Evolutionary conservation across 2,329 filamentous ascomycete species (phyloP).

Genomic region (Fusarium sp.): DNA sequence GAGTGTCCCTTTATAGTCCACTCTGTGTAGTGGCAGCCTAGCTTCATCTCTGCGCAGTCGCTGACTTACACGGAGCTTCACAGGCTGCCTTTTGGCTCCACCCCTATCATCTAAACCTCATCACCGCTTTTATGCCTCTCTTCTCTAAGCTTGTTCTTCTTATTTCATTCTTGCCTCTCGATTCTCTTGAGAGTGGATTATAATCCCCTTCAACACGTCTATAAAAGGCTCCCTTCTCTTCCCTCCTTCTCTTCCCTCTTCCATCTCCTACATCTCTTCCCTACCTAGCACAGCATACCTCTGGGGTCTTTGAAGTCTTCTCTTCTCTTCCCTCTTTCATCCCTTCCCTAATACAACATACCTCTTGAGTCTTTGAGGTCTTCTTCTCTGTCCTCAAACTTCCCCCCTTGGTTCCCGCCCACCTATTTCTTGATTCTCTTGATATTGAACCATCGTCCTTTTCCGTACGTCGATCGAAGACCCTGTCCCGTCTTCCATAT

Average conservation of each 20-base stretch:
- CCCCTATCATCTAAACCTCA: slow-evolving; percentile 7
- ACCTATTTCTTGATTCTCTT: not conserved
- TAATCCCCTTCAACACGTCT: not conserved
- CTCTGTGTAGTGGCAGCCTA: not conserved
- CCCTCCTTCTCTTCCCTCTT: not conserved
- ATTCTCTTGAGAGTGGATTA: slow-evolving; percentile 4
- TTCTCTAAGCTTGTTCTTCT: not conserved
- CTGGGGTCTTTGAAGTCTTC: not conserved
- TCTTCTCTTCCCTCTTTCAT: not conserved
- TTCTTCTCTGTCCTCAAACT: no score
- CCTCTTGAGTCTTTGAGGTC: no score
- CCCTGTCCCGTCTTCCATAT: not conserved
- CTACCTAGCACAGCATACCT: not conserved
- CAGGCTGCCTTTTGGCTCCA: slow-evolving; percentile 12
- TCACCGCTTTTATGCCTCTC: slow-evolving; percentile 4
- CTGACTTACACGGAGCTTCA: slow-evolving; percentile 19
- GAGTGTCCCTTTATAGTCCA: slow-evolving; percentile 6
- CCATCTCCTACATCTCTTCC: not conserved
- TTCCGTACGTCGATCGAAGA: not conserved
- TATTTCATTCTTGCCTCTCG: not conserved
- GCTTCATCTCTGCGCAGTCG: slow-evolving; percentile 3
- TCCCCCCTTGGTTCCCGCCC: no score
- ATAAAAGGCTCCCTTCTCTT: slow-evolving; percentile 2
- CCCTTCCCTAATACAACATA: no score
- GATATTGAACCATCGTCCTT: not conserved